Evolutionary conservation across 768 basidiomycete genomes (phyloP).

Genomic region (Daedaleopsis sinensis): DNA sequence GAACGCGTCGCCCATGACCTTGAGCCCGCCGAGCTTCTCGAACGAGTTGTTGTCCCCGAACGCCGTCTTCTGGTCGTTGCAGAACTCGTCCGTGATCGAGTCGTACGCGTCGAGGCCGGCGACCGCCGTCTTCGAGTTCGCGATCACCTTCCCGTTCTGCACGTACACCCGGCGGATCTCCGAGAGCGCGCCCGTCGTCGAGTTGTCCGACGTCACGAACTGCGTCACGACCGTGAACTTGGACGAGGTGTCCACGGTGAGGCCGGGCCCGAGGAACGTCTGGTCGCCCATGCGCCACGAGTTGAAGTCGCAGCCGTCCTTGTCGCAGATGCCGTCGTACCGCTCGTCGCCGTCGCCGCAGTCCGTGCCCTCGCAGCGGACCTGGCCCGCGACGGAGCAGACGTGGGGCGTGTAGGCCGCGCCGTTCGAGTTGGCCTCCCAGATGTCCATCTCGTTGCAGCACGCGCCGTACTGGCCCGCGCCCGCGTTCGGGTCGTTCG

Average conservation of each 20-base stretch:
- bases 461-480: slow-evolving; percentile 33
- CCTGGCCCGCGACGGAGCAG: slow-evolving; percentile 44
- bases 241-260: slow-evolving; percentile 51
- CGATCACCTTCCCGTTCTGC: slow-evolving; percentile 54
- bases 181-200: slow-evolving; percentile 47
- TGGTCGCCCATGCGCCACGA: slow-evolving; percentile 56
- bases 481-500: slow-evolving; percentile 31
- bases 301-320: slow-evolving; percentile 65
- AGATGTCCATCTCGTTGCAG: slow-evolving; percentile 40
- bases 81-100: slow-evolving; percentile 54
- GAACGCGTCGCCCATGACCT: slow-evolving; percentile 37
- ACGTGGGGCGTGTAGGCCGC: slow-evolving; percentile 33
- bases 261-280: slow-evolving; percentile 50
- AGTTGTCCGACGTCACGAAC: slow-evolving; percentile 51
- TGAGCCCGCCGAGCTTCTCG: slow-evolving; percentile 43
- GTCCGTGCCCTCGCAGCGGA: slow-evolving; percentile 46
- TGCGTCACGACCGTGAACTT: slow-evolving; percentile 62
- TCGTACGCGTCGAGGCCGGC: slow-evolving; percentile 44
- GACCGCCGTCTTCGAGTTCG: slow-evolving; percentile 52
- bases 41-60: slow-evolving; percentile 50
- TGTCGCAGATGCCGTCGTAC: slow-evolving; percentile 52
- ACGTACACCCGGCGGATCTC: slow-evolving; percentile 61
- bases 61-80: slow-evolving; percentile 46
- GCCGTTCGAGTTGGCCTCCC: slow-evolving; percentile 37
- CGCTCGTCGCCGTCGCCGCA: slow-evolving; percentile 39